Evolutionary conservation across 768 basidiomycete genomes (phyloP).

Genomic region (Amanita inopinata): DNA sequence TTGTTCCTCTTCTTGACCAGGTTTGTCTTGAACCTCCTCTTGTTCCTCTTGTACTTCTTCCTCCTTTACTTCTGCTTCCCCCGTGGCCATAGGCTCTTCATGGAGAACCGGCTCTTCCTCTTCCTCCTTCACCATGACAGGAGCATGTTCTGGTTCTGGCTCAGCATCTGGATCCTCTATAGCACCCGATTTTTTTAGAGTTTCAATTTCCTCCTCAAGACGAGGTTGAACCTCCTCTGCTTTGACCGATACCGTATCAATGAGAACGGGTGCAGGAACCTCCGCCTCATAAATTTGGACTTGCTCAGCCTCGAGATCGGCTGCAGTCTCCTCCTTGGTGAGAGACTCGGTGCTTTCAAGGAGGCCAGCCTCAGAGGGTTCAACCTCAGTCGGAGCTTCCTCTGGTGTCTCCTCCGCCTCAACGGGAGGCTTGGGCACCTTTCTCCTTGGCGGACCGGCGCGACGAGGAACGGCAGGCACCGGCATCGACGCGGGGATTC

Average conservation of each 20-base stretch:
- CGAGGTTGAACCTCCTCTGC: too few relatives aligned
- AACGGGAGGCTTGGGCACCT: constrained; percentile 39
- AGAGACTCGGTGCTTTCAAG: constrained; percentile 12
- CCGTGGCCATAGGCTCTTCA: not conserved
- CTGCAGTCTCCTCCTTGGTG: constrained; percentile 12
- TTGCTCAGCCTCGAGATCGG: not conserved
- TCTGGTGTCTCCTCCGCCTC: constrained; percentile 12
- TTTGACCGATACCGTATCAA: too few relatives aligned
- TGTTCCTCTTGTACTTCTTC: constrained; percentile 8
- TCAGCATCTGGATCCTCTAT: constrained; percentile 9
- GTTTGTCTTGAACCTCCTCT: too few relatives aligned
- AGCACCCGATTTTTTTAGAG: not conserved
- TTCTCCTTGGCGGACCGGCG: constrained; percentile 66
- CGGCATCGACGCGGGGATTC: constrained; percentile 62
- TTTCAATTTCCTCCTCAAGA: not conserved
- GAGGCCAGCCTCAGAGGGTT: not conserved
- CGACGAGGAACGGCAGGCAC: constrained; percentile 66
- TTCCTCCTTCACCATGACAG: too few relatives aligned
- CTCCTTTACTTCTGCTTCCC: constrained; percentile 3
- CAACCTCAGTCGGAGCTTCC: constrained; percentile 7
- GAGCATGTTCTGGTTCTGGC: constrained; percentile 2
- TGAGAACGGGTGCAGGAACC: too few relatives aligned
- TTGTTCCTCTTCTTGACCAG: constrained; percentile 25
- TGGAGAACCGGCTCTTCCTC: not conserved
- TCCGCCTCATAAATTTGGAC: too few relatives aligned